Evolutionary conservation across 495 filamentous ascomycete species (phyloP), one percentile per base, ranked within the genome.

Genomic region (Melanomma pulvis-pyrius): DNA sequence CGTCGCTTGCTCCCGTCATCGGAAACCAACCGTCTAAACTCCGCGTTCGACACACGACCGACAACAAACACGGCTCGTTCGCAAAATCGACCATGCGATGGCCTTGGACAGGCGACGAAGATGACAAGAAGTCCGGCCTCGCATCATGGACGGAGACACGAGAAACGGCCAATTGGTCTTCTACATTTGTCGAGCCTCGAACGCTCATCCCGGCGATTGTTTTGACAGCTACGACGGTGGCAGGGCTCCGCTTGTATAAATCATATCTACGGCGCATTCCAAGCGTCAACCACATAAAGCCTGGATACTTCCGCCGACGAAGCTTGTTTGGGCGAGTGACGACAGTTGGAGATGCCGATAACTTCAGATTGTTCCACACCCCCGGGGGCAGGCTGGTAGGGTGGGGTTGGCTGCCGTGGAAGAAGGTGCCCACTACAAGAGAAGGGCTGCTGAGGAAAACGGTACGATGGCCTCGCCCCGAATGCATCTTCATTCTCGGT

Each of bases 261-360:
- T 81, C 82, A 21, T 96, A 90, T 74, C 81, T 98, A 9, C 89
- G 90, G 44, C 91, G 94, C 32, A 86, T 98, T 59, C 91, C 90
- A 56, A 86, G 83, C 56, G 86, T 89, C 22, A 77, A 80, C 6
- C 80, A 90, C 68, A 92, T 98, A 71, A 82, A 83, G 59, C 85
- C 90, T 1, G 79, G 74, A 9, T 84, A 83, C 72, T 90, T 91
- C 71, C 87, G 90, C 21, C 84, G 78, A 55, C 82, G 92, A 63
- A 90, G 84, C 56, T 68, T 98, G 53, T 87, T 93, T 68, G 94
- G 94, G 8, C 82, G 80, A 59, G 94, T 97, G 2, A 97, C 94
- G 28, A 92, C 90, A 66, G 94, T 98, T 25, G 96, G 96, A 52
- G 94, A 98, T 80, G 96, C 91, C 0, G 94, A 98, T 73, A 92